phyloP scores from a whole-genome alignment of 192 early-diverging fungal species.

The Backusella tarrabulga region DNA sequence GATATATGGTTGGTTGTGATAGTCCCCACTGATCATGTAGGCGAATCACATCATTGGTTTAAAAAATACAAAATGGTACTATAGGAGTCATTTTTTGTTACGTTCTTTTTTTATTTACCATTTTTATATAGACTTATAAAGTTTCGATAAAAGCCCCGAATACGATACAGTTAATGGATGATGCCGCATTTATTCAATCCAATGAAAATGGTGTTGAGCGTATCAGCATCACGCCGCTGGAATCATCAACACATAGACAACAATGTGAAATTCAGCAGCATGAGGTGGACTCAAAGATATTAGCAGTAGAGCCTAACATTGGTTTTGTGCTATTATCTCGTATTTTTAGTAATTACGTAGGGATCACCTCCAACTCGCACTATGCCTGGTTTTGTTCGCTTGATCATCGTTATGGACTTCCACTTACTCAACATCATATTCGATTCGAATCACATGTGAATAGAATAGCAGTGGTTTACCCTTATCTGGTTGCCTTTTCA shows the following conservation, averaged over 20 bases:
- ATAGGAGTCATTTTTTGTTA: neutral
- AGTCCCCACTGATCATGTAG: neutral
- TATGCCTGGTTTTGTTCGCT: neutral
- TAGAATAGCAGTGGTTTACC: slow-evolving; percentile 1
- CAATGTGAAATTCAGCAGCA: neutral
- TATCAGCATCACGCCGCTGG: neutral
- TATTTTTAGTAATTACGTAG: neutral
- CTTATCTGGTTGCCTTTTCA: slow-evolving; percentile 16
- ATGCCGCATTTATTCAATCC: neutral
- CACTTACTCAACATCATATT: neutral
- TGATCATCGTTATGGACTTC: neutral
- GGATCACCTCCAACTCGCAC: neutral
- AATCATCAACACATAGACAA: neutral
- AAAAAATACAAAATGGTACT: neutral
- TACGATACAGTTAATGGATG: slow-evolving; percentile 7
- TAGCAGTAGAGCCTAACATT: neutral
- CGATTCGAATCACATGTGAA: slow-evolving; percentile 9
- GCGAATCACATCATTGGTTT: neutral
- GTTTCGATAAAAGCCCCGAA: neutral
- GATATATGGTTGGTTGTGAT: neutral
- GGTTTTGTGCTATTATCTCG: neutral
- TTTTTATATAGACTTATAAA: neutral
- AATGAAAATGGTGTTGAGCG: neutral
- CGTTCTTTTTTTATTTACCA: neutral
- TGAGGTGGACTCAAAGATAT: neutral